Evolutionary conservation across 305 asterid genomes (phyloP).

Genomic region (Rubia tinctorum): DNA sequence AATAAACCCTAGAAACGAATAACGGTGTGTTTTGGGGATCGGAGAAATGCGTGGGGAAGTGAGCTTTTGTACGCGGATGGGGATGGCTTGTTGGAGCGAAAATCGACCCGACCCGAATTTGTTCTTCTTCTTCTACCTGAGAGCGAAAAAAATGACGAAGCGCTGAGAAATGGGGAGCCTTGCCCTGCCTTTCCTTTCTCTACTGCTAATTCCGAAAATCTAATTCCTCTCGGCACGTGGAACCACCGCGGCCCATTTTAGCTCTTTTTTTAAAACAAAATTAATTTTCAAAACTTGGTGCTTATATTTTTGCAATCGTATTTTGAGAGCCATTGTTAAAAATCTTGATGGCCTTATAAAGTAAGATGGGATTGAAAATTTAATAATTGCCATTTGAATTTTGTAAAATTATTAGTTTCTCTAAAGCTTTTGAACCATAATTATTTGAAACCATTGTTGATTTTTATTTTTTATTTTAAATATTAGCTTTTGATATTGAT

Average conservation of each 20-base stretch:
- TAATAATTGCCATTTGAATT: background rate
- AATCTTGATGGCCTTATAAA: background rate
- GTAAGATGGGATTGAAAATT: background rate
- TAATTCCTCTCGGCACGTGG: conserved; percentile 6
- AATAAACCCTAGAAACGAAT: conserved; percentile 24
- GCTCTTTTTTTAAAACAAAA: background rate
- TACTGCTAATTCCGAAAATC: background rate
- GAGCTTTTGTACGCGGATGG: conserved; percentile 3
- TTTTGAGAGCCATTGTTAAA: background rate
- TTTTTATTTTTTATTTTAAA: background rate
- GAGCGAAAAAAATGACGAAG: background rate
- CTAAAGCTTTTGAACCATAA: background rate
- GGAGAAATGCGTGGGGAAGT: conserved; percentile 19
- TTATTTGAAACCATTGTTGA: background rate
- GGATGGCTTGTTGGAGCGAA: background rate
- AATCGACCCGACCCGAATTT: background rate
- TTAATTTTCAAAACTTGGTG: background rate
- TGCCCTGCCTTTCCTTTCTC: background rate
- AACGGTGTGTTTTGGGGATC: conserved; percentile 14
- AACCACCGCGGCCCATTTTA: background rate
- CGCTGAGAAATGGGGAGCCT: background rate
- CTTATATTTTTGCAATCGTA: background rate
- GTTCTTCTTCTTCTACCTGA: background rate
- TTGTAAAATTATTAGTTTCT: background rate
- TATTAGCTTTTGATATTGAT: no score